Evolutionary conservation across 345 rosid species (phyloP).

Genomic region (Angophora floribunda): DNA sequence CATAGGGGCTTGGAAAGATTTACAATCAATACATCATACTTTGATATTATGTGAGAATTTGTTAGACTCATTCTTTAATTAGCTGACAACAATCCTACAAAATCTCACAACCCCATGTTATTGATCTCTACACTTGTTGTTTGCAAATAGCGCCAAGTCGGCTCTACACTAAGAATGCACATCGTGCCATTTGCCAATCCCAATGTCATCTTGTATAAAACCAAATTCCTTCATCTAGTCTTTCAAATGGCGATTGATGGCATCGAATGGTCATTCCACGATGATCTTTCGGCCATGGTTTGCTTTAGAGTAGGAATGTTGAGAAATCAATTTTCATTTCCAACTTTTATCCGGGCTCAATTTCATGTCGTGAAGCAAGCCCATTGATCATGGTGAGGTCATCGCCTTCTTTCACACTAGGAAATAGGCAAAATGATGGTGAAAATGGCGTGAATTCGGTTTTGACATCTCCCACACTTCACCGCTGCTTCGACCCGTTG

Average conservation of each 20-base stretch:
- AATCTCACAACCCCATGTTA: no score
- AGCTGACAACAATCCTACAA: accelerated
- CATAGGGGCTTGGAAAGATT: accelerated
- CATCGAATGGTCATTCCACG: no score
- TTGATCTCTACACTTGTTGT: neutral
- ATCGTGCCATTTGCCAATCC: neutral
- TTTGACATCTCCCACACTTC: neutral
- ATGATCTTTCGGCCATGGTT: neutral
- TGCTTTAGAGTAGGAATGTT: neutral
- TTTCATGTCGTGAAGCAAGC: neutral
- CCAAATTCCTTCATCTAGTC: neutral
- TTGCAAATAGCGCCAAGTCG: neutral
- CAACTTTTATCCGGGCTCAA: neutral
- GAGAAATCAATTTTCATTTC: neutral
- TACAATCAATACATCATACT: accelerated
- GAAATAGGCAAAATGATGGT: neutral
- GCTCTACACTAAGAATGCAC: neutral
- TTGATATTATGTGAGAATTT: no score
- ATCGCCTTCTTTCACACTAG: neutral
- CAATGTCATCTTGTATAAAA: no score
- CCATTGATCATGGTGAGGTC: neutral
- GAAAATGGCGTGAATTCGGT: neutral
- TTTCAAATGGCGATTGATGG: neutral
- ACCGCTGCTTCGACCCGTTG: neutral
- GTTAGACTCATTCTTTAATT: neutral